Conservation (phyloP, 805 yeast species). For the Candida boleticola region DNA sequence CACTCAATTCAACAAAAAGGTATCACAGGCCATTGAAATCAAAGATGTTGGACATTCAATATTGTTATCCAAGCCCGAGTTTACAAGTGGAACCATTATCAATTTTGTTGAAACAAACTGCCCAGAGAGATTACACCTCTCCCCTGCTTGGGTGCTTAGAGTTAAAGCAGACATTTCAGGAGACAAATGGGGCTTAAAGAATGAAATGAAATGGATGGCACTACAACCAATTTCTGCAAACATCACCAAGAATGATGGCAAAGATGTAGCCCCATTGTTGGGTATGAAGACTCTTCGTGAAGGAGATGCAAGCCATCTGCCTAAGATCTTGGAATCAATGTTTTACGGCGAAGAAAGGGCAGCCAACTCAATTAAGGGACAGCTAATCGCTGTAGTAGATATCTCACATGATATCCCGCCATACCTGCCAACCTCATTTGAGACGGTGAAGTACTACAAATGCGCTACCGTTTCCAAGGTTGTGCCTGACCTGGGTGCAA, state of each 20-base stretch:
- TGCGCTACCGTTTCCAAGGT: slow-evolving; percentile 77
- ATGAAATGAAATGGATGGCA: slow-evolving; percentile 68
- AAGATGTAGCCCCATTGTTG: slow-evolving; percentile 46
- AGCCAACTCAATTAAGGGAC: slow-evolving; percentile 18
- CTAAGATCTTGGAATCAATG: slow-evolving; percentile 46
- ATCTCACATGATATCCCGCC: slow-evolving; percentile 72
- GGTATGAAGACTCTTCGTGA: slow-evolving; percentile 78
- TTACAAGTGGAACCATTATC: slow-evolving; percentile 57
- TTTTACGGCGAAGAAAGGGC: slow-evolving; percentile 34
- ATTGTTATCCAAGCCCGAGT: slow-evolving; percentile 61
- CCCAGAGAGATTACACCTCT: slow-evolving; percentile 51
- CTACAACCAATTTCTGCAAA: slow-evolving; percentile 50
- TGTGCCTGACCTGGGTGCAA: slow-evolving; percentile 63
- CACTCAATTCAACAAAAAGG: slow-evolving; percentile 21
- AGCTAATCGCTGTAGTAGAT: slow-evolving; percentile 59
- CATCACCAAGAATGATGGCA: slow-evolving; percentile 29
- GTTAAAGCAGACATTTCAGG: slow-evolving; percentile 61
- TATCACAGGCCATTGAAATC: slow-evolving; percentile 35
- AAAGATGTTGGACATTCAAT: slow-evolving; percentile 64
- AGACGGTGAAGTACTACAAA: slow-evolving; percentile 58
- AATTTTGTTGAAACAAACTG: slow-evolving; percentile 51
- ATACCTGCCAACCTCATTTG: slow-evolving; percentile 58
- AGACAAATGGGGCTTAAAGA: slow-evolving; percentile 78
- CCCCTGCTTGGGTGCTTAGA: slow-evolving; percentile 69
- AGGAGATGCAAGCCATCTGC: slow-evolving; percentile 60